Conservation (phyloP, 2,329 filamentous ascomycete genomes). For the Ophiognomonia clavigignenti-juglandacearum region DNA sequence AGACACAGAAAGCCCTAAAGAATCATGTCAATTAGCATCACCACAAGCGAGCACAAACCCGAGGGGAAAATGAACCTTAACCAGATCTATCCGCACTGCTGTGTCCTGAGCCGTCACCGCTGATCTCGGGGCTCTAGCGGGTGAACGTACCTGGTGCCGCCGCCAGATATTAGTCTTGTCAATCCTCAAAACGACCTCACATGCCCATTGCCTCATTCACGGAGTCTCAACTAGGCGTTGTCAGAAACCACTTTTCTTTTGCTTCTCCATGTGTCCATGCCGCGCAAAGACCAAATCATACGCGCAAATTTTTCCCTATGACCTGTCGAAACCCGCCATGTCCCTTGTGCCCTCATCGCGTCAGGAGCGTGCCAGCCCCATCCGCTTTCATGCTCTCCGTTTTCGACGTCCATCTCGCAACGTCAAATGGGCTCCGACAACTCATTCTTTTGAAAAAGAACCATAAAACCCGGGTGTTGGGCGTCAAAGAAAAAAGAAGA, state of each 20-base stretch:
- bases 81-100: too few relatives aligned
- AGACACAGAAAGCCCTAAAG: too few relatives aligned
- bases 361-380: not conserved
- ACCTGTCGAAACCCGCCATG: slow-evolving; percentile 11
- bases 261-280: slow-evolving; percentile 14
- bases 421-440: not conserved
- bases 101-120: too few relatives aligned
- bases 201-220: not conserved
- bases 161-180: too few relatives aligned
- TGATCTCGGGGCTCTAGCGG: too few relatives aligned
- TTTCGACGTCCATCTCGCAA: slow-evolving; percentile 6
- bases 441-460: not conserved
- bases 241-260: slow-evolving; percentile 9
- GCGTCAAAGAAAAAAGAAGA: slow-evolving; percentile 3
- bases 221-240: slow-evolving; percentile 3
- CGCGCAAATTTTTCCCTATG: slow-evolving; percentile 12
- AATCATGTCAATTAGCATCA: too few relatives aligned
- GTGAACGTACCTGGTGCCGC: too few relatives aligned
- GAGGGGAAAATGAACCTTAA: too few relatives aligned
- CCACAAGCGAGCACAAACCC: too few relatives aligned
- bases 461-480: not conserved
- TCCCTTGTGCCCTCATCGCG: slow-evolving; percentile 3
- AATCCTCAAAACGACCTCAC: too few relatives aligned
- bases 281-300: slow-evolving; percentile 10
- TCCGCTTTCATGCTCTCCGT: not conserved